phyloP scores from a whole-genome alignment of 202 grass and related monocot genomes.

The Bolboschoenoplectus hybrid region DNA sequence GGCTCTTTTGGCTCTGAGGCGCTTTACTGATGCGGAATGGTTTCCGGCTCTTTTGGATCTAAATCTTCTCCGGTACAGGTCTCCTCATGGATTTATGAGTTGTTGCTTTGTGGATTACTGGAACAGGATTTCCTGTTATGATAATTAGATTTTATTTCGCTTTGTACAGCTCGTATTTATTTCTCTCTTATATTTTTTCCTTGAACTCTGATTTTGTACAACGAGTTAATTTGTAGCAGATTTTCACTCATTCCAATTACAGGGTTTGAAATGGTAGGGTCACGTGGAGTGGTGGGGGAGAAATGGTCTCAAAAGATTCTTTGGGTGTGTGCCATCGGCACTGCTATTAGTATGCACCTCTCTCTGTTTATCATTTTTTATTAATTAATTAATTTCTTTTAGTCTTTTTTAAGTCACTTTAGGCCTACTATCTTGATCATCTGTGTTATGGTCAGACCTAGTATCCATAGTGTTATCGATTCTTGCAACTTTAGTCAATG shows the following conservation, averaged over 20 bases:
- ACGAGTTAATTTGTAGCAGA: neutral
- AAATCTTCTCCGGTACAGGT: too few species aligned
- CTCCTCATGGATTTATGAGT: too few species aligned
- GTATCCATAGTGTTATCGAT: neutral
- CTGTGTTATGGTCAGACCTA: neutral
- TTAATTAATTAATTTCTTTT: neutral
- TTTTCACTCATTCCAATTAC: neutral
- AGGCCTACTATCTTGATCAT: neutral
- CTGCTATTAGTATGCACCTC: constrained; percentile 66
- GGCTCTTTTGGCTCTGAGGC: too few species aligned
- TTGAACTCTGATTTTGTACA: neutral
- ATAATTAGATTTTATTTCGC: neutral
- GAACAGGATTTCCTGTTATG: too few species aligned
- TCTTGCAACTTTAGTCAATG: neutral
- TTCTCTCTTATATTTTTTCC: neutral
- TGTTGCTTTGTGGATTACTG: too few species aligned
- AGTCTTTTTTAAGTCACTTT: neutral
- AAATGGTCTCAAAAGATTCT: constrained; percentile 90
- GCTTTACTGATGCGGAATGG: too few species aligned
- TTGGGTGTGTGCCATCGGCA: constrained; percentile 80
- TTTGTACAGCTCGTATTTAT: neutral
- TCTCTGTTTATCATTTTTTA: constrained; percentile 16
- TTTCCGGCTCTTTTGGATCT: too few species aligned
- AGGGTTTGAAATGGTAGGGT: constrained; percentile 35
- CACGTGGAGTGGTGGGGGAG: constrained; percentile 67